These are phyloP conservation scores for Sporormia fimetaria DNA, from an alignment of 495 filamentous ascomycete species.

Conservation along the genomic window DNA sequence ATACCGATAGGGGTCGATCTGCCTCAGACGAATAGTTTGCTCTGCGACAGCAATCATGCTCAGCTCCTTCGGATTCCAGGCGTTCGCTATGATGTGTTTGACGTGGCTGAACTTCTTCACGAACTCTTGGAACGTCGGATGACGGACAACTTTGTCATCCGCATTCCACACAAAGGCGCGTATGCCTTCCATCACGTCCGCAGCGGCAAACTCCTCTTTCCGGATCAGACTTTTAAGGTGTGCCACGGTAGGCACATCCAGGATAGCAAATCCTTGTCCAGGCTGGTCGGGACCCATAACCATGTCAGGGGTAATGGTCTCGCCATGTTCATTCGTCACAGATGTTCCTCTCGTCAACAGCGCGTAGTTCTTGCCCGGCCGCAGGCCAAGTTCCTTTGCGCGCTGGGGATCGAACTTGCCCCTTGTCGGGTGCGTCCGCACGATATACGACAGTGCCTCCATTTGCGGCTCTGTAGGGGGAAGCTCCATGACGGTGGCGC, in stretches of 20 bases:
- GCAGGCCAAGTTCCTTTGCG: conserved; percentile 51
- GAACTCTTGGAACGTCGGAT: conserved; percentile 54
- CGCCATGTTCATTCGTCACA: conserved; percentile 44
- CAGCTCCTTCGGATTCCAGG: conserved; percentile 61
- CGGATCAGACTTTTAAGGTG: conserved; percentile 57
- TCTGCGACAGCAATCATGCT: conserved; percentile 51
- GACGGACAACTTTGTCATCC: conserved; percentile 50
- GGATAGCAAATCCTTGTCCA: conserved; percentile 60
- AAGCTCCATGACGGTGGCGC: conserved; percentile 48
- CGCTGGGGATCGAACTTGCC: conserved; percentile 65
- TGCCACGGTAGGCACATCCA: conserved; percentile 59
- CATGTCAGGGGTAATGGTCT: conserved; percentile 52
- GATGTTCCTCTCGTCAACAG: conserved; percentile 41
- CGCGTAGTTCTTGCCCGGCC: conserved; percentile 39
- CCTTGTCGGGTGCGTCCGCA: conserved; percentile 58
- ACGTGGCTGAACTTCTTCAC: conserved; percentile 48
- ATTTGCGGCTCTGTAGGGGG: conserved; percentile 52
- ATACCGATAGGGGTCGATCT: conserved; percentile 59
- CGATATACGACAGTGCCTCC: conserved; percentile 73
- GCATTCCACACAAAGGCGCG: conserved; percentile 71
- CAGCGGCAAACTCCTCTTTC: conserved; percentile 61
- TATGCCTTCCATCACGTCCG: conserved; percentile 53
- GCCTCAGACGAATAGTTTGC: conserved; percentile 53
- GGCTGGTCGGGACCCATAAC: conserved; percentile 45
- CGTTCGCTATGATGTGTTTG: conserved; percentile 62